phyloP scores from a whole-genome alignment of 1,284 basidiomycete species.

The Malassezia cuniculi region DNA sequence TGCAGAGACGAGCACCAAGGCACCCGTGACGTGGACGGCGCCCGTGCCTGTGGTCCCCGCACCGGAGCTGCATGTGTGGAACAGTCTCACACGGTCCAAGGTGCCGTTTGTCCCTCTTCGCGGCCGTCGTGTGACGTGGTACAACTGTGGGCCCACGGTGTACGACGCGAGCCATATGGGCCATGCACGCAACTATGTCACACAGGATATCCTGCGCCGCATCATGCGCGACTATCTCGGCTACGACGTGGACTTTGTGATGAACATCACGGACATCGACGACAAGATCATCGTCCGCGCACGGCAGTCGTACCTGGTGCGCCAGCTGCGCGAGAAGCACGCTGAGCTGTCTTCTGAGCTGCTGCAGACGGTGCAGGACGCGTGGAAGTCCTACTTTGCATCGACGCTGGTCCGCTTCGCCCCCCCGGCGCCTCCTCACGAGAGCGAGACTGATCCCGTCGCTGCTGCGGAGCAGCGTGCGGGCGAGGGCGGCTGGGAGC shows the following conservation, averaged over 20 bases:
- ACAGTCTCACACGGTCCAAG: conserved; percentile 84
- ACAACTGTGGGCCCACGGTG: conserved; percentile 95
- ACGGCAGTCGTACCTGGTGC: conserved; percentile 52
- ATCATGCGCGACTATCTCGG: conserved; percentile 92
- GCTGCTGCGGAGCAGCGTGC: conserved; percentile 19
- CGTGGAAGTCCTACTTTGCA: conserved; percentile 33
- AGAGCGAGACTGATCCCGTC: conserved; percentile 18
- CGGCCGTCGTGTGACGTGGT: conserved; percentile 88
- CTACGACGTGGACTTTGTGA: conserved; percentile 95
- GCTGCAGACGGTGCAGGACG: conserved; percentile 24
- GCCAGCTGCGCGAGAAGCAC: conserved; percentile 24
- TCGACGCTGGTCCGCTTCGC: conserved; percentile 32
- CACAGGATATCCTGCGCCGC: conserved; percentile 85
- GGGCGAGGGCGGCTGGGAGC: conserved; percentile 38
- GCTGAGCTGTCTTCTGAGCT: conserved; percentile 24
- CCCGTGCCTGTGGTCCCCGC: conserved; percentile 15
- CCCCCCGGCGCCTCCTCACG: conserved; percentile 32
- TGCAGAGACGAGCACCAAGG: too few species aligned
- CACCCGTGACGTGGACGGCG: conserved; percentile 4
- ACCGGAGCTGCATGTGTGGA: conserved; percentile 67
- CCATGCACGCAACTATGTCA: conserved; percentile 96
- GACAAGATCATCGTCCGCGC: conserved; percentile 64
- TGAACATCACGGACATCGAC: conserved; percentile 99
- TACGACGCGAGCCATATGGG: conserved; percentile 99
- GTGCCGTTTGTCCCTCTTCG: conserved; percentile 59